A percentile compares a stretch with the other conserved stretches of the same genome.
Conservation (phyloP, 1,284 basidiomycete genomes). For the Rhizopogon hawkerae region DNA sequence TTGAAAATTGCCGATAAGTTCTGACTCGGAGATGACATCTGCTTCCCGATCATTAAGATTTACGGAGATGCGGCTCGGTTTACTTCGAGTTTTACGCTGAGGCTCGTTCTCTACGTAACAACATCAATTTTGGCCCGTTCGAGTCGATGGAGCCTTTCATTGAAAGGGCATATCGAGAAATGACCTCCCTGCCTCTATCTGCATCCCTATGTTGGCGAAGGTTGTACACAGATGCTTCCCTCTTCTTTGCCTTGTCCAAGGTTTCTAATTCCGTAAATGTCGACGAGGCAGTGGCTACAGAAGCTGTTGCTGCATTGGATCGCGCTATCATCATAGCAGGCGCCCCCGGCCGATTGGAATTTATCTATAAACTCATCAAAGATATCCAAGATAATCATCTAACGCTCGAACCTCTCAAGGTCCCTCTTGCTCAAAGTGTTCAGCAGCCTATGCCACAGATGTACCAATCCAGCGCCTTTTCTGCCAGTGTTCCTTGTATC, state of each 20-base stretch:
- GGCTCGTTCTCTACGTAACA: conserved; percentile 9
- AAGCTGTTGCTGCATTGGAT: conserved; percentile 59
- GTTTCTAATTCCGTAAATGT: conserved; percentile 22
- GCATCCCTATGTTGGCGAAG: conserved; percentile 40
- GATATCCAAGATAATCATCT: not conserved
- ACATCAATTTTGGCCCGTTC: conserved; percentile 2
- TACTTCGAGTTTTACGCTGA: conserved; percentile 10
- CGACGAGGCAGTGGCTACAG: conserved; percentile 19
- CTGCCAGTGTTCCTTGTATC: conserved; percentile 30
- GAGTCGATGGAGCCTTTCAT: conserved; percentile 25
- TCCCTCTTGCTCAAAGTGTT: not conserved
- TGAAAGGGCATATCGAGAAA: conserved; percentile 27
- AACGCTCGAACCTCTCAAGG: not conserved
- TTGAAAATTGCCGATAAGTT: not conserved
- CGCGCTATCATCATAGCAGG: conserved; percentile 80
- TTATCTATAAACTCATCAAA: conserved; percentile 55
- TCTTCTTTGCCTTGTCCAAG: conserved; percentile 43
- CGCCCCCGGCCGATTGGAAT: conserved; percentile 57
- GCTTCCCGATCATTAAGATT: not conserved
- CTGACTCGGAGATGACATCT: too few relatives aligned
- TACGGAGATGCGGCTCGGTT: not conserved
- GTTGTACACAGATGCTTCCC: conserved; percentile 57
- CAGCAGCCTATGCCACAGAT: not conserved
- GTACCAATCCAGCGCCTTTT: not conserved
- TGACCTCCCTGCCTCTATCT: conserved; percentile 23